Conservation (phyloP, 2,329 filamentous ascomycete genomes). For the Calonectria naviculata region DNA sequence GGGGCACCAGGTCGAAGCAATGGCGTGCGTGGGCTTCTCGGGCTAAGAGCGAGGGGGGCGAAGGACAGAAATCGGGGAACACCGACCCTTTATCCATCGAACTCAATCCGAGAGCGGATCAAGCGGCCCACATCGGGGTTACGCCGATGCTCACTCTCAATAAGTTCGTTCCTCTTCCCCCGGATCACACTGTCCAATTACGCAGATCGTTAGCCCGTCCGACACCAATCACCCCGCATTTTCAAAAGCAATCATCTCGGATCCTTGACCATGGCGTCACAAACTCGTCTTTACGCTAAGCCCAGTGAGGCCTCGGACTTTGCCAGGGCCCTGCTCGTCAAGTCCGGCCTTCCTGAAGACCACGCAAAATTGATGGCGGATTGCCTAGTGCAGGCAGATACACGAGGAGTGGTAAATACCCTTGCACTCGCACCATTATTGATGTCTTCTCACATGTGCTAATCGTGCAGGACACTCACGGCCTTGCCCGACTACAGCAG, state of each 20-base stretch:
- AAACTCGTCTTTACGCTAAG: conserved; percentile 9
- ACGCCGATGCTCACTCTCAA: not conserved
- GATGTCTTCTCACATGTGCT: not conserved
- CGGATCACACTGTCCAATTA: not conserved
- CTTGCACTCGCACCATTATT: not conserved
- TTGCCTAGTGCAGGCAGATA: conserved; percentile 22
- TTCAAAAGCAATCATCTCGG: not conserved
- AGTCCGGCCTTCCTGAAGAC: conserved; percentile 22
- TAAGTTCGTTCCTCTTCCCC: not conserved
- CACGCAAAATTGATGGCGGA: conserved; percentile 22
- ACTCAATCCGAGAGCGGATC: not conserved
- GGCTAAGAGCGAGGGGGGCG: not conserved
- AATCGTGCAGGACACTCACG: conserved; percentile 19
- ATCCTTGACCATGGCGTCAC: conserved; percentile 9
- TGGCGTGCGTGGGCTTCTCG: not conserved
- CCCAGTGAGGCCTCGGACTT: conserved; percentile 13
- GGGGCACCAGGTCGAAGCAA: not conserved
- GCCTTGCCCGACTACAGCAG: conserved; percentile 16
- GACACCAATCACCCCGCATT: not conserved
- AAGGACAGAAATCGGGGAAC: not conserved
- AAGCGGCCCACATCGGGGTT: not conserved
- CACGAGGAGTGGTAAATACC: conserved; percentile 16
- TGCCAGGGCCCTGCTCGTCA: conserved; percentile 11
- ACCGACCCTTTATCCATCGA: not conserved
- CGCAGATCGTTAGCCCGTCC: not conserved